phyloP scores from a whole-genome alignment of 805 yeast genomes.

The Saturnispora diversa region DNA sequence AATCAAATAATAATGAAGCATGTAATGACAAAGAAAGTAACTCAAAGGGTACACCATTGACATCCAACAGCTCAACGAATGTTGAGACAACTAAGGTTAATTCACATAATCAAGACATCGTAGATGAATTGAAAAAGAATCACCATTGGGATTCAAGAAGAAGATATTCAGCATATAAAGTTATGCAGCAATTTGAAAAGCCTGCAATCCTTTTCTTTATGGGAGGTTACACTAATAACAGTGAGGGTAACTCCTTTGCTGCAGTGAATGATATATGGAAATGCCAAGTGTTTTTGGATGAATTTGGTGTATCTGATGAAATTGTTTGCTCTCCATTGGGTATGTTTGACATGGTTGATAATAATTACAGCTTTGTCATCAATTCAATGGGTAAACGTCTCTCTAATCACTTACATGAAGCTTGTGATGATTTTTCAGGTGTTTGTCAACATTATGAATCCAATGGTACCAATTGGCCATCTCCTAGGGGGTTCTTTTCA shows the following conservation, averaged over 20 bases:
- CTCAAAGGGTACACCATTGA: not conserved
- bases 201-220: conserved; percentile 35
- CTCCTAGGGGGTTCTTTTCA: conserved; percentile 26
- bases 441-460: conserved; percentile 17
- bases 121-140: not conserved
- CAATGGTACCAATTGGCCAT: conserved; percentile 24
- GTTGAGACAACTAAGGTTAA: not conserved
- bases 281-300: conserved; percentile 29
- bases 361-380: conserved; percentile 17
- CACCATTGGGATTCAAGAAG: not conserved
- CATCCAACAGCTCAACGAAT: not conserved
- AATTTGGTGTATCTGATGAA: conserved; percentile 26
- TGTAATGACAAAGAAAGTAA: no score
- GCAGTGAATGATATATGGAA: conserved; percentile 31
- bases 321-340: conserved; percentile 28
- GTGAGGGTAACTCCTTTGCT: conserved; percentile 24
- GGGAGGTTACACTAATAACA: conserved; percentile 40
- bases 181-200: conserved; percentile 3
- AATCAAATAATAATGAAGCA: conserved; percentile 18
- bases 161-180: not conserved
- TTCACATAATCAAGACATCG: not conserved
- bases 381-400: conserved; percentile 17
- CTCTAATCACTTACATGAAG: conserved; percentile 7
- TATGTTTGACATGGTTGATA: conserved; percentile 20
- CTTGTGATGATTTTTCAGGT: conserved; percentile 19